phyloP scores from a whole-genome alignment of 1,284 basidiomycete genomes.

The Xerocomus nothofagi region DNA sequence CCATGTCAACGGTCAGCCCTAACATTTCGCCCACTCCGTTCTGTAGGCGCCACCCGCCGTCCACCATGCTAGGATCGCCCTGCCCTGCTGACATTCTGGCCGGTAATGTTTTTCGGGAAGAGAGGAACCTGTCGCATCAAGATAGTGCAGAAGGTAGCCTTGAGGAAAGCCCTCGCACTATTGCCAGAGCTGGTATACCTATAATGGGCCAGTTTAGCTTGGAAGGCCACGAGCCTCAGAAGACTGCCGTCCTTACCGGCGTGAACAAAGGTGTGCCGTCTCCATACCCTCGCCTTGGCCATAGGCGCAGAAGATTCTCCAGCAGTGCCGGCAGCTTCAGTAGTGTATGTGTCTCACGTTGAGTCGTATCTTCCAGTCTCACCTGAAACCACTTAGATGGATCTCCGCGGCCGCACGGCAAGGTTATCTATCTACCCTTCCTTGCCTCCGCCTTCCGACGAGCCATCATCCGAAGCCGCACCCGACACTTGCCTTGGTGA shows the following conservation, averaged over 20 bases:
- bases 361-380: slow-evolving; percentile 11
- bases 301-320: slow-evolving; percentile 37
- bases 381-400: slow-evolving; percentile 25
- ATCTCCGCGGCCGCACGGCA: slow-evolving; percentile 40
- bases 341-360: slow-evolving; percentile 35
- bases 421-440: slow-evolving; percentile 34
- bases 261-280: slow-evolving; percentile 55
- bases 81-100: slow-evolving; percentile 66
- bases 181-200: slow-evolving; percentile 40
- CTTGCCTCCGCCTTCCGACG: slow-evolving; percentile 35
- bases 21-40: slow-evolving; percentile 45
- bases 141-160: slow-evolving; percentile 37
- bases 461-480: slow-evolving; percentile 37
- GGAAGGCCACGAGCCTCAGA: slow-evolving; percentile 35
- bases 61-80: slow-evolving; percentile 43
- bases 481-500: slow-evolving; percentile 43
- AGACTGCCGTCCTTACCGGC: slow-evolving; percentile 61
- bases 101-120: slow-evolving; percentile 52
- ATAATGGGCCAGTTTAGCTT: slow-evolving; percentile 55
- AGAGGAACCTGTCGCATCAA: slow-evolving; percentile 39
- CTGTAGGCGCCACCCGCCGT: slow-evolving; percentile 35
- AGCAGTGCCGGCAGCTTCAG: slow-evolving; percentile 36
- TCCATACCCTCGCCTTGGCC: slow-evolving; percentile 57
- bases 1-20: slow-evolving; percentile 68
- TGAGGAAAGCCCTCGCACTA: slow-evolving; percentile 26